These are phyloP conservation scores for Brassica napus DNA, from an alignment of 345 rosid genomes.

Conservation along the genomic window DNA sequence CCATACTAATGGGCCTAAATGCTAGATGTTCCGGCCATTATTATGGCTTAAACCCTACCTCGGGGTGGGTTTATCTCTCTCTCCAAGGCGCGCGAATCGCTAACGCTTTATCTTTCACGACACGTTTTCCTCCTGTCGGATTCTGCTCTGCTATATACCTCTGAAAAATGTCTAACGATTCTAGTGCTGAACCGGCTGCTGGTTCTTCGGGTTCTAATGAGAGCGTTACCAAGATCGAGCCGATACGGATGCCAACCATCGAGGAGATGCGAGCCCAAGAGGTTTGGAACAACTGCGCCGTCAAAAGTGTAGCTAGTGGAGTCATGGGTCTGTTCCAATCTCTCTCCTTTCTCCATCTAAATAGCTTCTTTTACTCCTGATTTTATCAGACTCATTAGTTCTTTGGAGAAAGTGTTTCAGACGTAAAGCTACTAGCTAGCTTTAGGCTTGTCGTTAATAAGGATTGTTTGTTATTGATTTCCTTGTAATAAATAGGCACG, in stretches of 20 bases:
- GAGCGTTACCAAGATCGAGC: slow-evolving; percentile 46
- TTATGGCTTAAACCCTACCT: slow-evolving; percentile 32
- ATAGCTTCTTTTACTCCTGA: too few species aligned
- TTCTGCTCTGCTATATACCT: neutral
- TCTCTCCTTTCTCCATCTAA: neutral
- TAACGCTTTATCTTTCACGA: slow-evolving; percentile 25
- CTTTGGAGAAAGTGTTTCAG: neutral
- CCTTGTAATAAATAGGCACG: neutral
- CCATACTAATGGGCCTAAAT: slow-evolving; percentile 21
- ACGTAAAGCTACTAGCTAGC: neutral
- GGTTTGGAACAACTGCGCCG: slow-evolving; percentile 86
- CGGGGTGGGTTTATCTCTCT: neutral
- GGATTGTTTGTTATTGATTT: neutral
- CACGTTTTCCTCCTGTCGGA: slow-evolving; percentile 13
- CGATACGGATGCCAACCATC: slow-evolving; percentile 76
- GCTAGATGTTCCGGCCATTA: neutral
- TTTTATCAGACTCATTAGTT: too few species aligned
- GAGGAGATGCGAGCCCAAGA: slow-evolving; percentile 95
- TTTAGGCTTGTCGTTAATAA: neutral
- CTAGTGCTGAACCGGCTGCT: slow-evolving; percentile 36
- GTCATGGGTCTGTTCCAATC: slow-evolving; percentile 63
- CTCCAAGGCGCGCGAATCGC: slow-evolving; percentile 35
- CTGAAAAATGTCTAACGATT: slow-evolving; percentile 34
- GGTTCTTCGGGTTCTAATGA: slow-evolving; percentile 47
- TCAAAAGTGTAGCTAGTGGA: slow-evolving; percentile 82